Conservation (phyloP, 805 yeast species). For the Pichia thaimueangensis region DNA sequence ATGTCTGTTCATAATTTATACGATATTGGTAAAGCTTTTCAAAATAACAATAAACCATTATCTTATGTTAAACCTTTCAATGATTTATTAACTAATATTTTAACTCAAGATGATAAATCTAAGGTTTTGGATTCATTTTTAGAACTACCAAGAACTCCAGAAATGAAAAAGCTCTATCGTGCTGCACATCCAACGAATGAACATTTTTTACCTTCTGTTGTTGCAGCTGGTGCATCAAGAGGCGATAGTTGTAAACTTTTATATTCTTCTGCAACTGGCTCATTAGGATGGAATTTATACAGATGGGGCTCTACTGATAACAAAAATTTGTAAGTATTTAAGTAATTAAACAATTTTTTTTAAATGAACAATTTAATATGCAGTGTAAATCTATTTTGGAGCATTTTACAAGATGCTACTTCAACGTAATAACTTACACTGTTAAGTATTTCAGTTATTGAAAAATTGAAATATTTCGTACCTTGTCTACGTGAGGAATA, state of each 20-base stretch:
- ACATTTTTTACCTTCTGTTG: conserved; percentile 64
- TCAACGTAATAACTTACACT: too few species aligned
- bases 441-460: too few species aligned
- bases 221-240: conserved; percentile 50
- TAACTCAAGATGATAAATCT: conserved; percentile 26
- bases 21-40: conserved; percentile 37
- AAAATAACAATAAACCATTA: conserved; percentile 17
- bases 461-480: too few species aligned
- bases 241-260: conserved; percentile 39
- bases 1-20: conserved; percentile 74
- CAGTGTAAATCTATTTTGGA: too few species aligned
- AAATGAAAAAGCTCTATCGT: conserved; percentile 28
- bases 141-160: conserved; percentile 24
- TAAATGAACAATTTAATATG: too few species aligned
- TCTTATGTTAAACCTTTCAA: conserved; percentile 54
- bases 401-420: too few species aligned
- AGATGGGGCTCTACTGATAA: conserved; percentile 29
- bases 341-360: too few species aligned
- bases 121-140: conserved; percentile 34
- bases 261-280: conserved; percentile 37
- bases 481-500: too few species aligned
- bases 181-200: conserved; percentile 73
- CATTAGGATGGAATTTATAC: conserved; percentile 70
- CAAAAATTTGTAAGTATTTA: background rate
- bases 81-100: conserved; percentile 34